These are phyloP conservation scores for Botrytis medusae DNA, from an alignment of 2,329 filamentous ascomycete species.

Conservation along the genomic window DNA sequence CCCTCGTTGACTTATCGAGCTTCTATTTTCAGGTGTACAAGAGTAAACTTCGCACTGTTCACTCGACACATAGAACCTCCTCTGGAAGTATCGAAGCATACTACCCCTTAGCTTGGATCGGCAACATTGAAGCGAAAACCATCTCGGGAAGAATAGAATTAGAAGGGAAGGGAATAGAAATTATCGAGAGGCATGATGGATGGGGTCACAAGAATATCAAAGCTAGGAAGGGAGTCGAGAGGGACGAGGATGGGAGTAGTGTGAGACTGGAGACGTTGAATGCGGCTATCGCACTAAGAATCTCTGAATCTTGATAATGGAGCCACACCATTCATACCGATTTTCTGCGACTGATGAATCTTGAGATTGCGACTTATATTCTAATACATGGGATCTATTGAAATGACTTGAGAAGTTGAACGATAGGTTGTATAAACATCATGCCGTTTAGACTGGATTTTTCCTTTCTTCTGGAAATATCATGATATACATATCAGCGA, in stretches of 20 bases:
- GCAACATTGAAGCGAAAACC: constrained; percentile 30
- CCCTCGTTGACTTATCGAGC: not conserved
- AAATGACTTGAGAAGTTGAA: not conserved
- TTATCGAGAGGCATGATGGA: constrained; percentile 31
- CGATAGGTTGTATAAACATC: not conserved
- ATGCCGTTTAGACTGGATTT: not conserved
- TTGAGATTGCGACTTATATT: not conserved
- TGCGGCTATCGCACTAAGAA: constrained; percentile 22
- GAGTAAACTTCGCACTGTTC: constrained; percentile 29
- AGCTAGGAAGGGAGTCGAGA: constrained; percentile 33
- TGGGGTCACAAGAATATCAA: constrained; percentile 29
- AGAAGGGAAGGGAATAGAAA: constrained; percentile 29
- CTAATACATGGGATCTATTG: not conserved
- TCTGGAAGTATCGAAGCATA: constrained; percentile 28
- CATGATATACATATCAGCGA: not conserved
- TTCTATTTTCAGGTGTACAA: not conserved
- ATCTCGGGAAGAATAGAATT: constrained; percentile 32
- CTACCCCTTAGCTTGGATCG: constrained; percentile 37
- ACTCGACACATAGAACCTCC: constrained; percentile 30
- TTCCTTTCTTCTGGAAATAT: not conserved
- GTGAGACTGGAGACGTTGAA: constrained; percentile 31
- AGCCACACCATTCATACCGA: too few relatives aligned
- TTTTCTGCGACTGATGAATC: not conserved
- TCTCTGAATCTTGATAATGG: not conserved
- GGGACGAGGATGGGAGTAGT: constrained; percentile 28